Conservation (phyloP, 2,329 filamentous ascomycete species). For the Aspergillus ustus region DNA sequence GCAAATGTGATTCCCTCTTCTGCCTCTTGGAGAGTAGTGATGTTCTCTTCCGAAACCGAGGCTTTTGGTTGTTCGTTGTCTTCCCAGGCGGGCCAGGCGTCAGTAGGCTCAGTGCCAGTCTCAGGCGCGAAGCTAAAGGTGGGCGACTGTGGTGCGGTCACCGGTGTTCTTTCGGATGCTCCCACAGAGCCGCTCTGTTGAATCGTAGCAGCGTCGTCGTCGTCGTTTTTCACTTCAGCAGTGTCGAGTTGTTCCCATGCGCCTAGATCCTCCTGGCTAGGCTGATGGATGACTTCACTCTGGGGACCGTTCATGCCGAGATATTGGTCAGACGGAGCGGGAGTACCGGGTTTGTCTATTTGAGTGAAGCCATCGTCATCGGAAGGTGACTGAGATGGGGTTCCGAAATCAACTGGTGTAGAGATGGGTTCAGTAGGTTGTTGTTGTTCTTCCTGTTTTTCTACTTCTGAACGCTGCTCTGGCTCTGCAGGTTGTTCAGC, state of each 20-base stretch:
- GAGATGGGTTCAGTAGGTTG: conserved; percentile 23
- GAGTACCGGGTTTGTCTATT: conserved; percentile 18
- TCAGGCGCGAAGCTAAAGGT: conserved; percentile 20
- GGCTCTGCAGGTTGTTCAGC: conserved; percentile 14
- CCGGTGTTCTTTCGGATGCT: conserved; percentile 23
- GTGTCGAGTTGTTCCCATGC: conserved; percentile 18
- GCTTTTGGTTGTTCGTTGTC: conserved; percentile 4
- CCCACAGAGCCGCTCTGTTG: conserved; percentile 18
- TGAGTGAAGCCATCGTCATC: conserved; percentile 21
- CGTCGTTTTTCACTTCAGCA: conserved; percentile 16
- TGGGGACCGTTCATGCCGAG: conserved; percentile 26
- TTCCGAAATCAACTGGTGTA: conserved; percentile 19
- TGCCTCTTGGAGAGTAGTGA: neutral
- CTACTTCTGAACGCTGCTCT: conserved; percentile 21
- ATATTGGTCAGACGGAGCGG: conserved; percentile 22
- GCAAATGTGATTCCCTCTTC: neutral
- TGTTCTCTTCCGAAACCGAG: neutral
- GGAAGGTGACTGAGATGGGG: conserved; percentile 15
- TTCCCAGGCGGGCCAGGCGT: conserved; percentile 5
- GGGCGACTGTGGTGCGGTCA: conserved; percentile 32
- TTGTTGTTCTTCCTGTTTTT: conserved; percentile 25
- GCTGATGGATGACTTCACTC: conserved; percentile 20
- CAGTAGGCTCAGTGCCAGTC: conserved; percentile 2
- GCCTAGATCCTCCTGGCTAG: conserved; percentile 19
- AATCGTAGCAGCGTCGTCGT: conserved; percentile 9